These are phyloP conservation scores for Nidula microcarpa DNA, from an alignment of 768 basidiomycete genomes.

Conservation along the genomic window DNA sequence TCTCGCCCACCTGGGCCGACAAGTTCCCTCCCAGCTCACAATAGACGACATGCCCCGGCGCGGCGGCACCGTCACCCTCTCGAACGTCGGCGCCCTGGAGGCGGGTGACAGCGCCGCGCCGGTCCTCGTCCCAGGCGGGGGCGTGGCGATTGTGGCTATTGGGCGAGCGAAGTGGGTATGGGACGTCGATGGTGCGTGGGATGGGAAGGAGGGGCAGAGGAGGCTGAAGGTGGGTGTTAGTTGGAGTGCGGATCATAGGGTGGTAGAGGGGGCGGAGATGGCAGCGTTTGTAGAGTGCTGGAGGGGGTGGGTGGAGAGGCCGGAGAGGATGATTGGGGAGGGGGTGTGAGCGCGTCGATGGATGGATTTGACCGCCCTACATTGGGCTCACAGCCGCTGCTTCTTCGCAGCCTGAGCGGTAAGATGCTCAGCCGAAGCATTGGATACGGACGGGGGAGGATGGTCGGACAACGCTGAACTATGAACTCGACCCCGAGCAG, in stretches of 20 bases:
- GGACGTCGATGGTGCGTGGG: constrained; percentile 46
- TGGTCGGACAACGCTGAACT: too few relatives aligned
- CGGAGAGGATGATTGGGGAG: constrained; percentile 63
- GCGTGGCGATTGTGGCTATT: constrained; percentile 81
- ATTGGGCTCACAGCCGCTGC: too few relatives aligned
- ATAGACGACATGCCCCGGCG: constrained; percentile 67
- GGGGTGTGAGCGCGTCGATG: constrained; percentile 23
- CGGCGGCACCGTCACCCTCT: constrained; percentile 78
- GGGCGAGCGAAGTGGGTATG: constrained; percentile 77
- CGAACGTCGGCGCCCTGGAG: constrained; percentile 82
- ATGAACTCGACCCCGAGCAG: too few relatives aligned
- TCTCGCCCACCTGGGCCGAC: constrained; percentile 62
- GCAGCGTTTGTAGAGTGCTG: constrained; percentile 87
- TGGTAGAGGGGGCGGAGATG: constrained; percentile 86
- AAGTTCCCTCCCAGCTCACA: constrained; percentile 62
- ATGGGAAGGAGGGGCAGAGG: constrained; percentile 25
- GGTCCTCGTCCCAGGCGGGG: constrained; percentile 77
- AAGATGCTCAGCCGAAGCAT: too few relatives aligned
- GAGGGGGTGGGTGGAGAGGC: constrained; percentile 76
- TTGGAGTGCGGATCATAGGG: constrained; percentile 86
- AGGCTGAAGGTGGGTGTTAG: constrained; percentile 47
- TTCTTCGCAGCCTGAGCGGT: too few relatives aligned
- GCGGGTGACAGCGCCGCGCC: constrained; percentile 68
- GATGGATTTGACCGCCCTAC: not conserved
- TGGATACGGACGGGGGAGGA: too few relatives aligned